Conservation (phyloP, 345 rosid genomes). For the Hypericum perforatum region DNA sequence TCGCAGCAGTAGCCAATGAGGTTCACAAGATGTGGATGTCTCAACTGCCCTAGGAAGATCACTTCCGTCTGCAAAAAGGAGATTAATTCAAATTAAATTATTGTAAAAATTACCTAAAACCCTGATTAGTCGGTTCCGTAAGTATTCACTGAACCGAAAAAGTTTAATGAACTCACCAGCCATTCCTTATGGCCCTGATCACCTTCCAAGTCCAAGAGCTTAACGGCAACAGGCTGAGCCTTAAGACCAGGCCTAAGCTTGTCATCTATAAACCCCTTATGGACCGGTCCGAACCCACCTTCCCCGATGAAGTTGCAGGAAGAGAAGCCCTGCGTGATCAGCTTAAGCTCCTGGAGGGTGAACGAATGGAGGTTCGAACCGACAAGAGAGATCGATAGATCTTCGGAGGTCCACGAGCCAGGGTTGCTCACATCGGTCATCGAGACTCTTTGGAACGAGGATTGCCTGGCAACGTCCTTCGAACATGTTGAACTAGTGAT, state of each 20-base stretch:
- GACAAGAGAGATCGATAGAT: conserved; percentile 42
- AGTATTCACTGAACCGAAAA: too few relatives aligned
- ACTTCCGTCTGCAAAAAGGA: conserved; percentile 54
- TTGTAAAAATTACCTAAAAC: neutral
- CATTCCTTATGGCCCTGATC: conserved; percentile 77
- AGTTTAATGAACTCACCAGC: conserved; percentile 38
- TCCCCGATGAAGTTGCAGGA: conserved; percentile 53
- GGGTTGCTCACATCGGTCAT: conserved; percentile 49
- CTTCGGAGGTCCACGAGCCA: conserved; percentile 42
- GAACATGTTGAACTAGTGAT: too few relatives aligned
- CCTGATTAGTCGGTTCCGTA: too few relatives aligned
- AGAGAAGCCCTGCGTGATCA: conserved; percentile 39
- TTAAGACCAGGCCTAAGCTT: conserved; percentile 42
- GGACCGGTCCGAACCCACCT: conserved; percentile 79
- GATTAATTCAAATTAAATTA: neutral
- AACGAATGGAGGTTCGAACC: conserved; percentile 50
- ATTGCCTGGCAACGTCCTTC: too few relatives aligned
- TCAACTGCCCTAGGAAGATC: conserved; percentile 66
- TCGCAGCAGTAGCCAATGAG: conserved; percentile 73
- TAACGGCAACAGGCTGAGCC: conserved; percentile 71
- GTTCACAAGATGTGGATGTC: conserved; percentile 64
- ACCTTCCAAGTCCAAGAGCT: conserved; percentile 57
- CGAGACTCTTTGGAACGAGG: conserved; percentile 38
- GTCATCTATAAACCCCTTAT: conserved; percentile 59
- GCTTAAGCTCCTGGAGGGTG: conserved; percentile 40